Evolutionary conservation across 75 land plant genomes (phyloP).

Genomic region (Gnetum montanum): DNA sequence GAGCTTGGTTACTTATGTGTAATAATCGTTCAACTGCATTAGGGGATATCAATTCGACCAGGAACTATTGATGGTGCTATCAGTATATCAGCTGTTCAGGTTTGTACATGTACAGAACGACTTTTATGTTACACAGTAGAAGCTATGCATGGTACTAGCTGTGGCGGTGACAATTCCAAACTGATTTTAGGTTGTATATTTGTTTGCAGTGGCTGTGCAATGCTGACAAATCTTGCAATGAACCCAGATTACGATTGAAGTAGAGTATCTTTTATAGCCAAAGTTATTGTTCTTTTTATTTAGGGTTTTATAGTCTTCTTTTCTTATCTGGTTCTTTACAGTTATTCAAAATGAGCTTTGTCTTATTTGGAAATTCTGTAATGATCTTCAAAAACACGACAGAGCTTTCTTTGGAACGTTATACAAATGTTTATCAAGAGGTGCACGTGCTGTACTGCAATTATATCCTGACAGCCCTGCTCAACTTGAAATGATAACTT

Average conservation of each 20-base stretch:
- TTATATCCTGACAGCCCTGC: conserved; percentile 80
- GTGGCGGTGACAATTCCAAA: no score
- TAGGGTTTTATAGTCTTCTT: not conserved
- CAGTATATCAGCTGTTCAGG: conserved; percentile 44
- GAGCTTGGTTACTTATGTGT: not conserved
- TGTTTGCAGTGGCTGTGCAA: conserved; percentile 99
- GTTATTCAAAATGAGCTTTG: not conserved
- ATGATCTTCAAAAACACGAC: conserved; percentile 4
- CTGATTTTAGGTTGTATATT: no score
- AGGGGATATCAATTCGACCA: conserved; percentile 30
- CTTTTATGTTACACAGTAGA: no score
- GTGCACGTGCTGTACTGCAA: conserved; percentile 93
- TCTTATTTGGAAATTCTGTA: no score
- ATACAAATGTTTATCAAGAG: conserved; percentile 81
- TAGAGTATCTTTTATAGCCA: conserved; percentile 22
- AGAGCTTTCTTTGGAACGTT: conserved; percentile 87
- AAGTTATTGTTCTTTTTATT: no score
- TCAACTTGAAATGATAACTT: conserved; percentile 84
- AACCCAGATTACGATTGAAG: conserved; percentile 82
- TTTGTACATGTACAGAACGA: no score
- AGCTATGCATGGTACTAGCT: no score
- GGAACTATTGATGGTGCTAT: conserved; percentile 36
- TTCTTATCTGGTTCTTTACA: not conserved
- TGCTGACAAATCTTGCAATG: conserved; percentile 90
- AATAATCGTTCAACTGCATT: not conserved